Base-by-base conservation (phyloP, 2,329 filamentous ascomycete species). In the Coleophoma eucalyptorum region DNA sequence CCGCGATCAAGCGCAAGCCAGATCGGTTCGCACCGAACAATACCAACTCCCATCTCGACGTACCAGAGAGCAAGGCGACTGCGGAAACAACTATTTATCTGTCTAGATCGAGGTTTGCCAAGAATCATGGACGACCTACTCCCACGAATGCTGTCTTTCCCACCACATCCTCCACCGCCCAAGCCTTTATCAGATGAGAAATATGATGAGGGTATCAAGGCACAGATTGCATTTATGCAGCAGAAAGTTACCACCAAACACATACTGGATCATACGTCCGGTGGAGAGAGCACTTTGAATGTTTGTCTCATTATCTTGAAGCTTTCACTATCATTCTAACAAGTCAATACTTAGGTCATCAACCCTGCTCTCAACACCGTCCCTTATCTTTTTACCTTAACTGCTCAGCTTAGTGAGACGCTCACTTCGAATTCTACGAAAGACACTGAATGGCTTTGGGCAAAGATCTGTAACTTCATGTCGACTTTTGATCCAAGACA, bases 291-390 rank as follows among this genome's bases (percentile, higher is more conserved):
- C 57, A 55, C 69, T 18, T 64, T 72, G 44, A 64, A 72, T 59
- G 71, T 72, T 56, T 51, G 64, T 52, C 19, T 19, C 10, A 5
- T 11, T 12, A 19, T 18, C 33, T 20, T 6, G 21, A 15, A 15
- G 16, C 7, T 8, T 26, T 6, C 15, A 15, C 11, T 18, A 6
- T 31, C 12, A 33, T 26, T 42, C 50, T 62, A 45, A 61, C 32
- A 19, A n/a, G 18, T 19, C 16, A 11, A 10, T 33, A 12, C 4
- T 8, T 37, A 65, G 59, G 54, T 62, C 34, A 57, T 67, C 19
- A 73, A 85, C 58, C 82, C 84, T 18, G 65, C 74, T 7, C 65
- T 73, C 37, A 81, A 87, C 63, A 78, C 79, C 16, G 72, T 86
- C 54, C 71, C 79, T 8, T 87, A 84, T 65, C 67, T 83, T 46